phyloP scores from a whole-genome alignment of 2,329 filamentous ascomycete genomes.

The Stagonosporopsis tanaceti region DNA sequence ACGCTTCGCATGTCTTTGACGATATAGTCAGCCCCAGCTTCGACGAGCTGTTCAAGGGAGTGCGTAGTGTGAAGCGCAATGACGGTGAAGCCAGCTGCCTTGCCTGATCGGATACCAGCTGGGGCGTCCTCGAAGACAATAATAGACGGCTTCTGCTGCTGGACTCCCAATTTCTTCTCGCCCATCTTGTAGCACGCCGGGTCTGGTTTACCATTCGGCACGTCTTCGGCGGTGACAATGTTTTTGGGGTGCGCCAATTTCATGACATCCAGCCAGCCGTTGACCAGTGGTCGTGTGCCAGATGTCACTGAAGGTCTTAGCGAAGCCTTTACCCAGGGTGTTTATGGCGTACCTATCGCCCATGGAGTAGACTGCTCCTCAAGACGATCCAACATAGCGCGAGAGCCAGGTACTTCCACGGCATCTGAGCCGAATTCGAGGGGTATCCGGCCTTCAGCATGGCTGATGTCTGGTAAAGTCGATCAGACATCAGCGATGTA shows the following conservation, averaged over 20 bases:
- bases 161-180: slow-evolving; percentile 50
- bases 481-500: slow-evolving; percentile 8
- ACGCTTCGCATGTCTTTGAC: slow-evolving; percentile 81
- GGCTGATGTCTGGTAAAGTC: slow-evolving; percentile 70
- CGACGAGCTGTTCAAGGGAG: slow-evolving; percentile 72
- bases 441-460: slow-evolving; percentile 81
- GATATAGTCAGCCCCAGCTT: slow-evolving; percentile 87
- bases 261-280: slow-evolving; percentile 60
- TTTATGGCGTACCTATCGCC: slow-evolving; percentile 67
- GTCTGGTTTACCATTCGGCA: slow-evolving; percentile 59
- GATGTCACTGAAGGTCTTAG: slow-evolving; percentile 57
- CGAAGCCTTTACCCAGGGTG: not conserved
- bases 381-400: slow-evolving; percentile 72
- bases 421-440: slow-evolving; percentile 79
- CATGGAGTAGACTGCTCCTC: slow-evolving; percentile 72
- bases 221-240: slow-evolving; percentile 60
- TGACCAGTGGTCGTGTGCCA: slow-evolving; percentile 58
- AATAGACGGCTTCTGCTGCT: slow-evolving; percentile 56
- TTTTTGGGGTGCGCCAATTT: slow-evolving; percentile 56
- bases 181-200: slow-evolving; percentile 59
- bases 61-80: slow-evolving; percentile 88
- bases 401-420: slow-evolving; percentile 83
- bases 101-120: slow-evolving; percentile 82
- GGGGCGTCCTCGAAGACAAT: slow-evolving; percentile 91
- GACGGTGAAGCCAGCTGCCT: slow-evolving; percentile 85